A percentile compares a stretch with the other conserved stretches of the same genome.
These are phyloP conservation scores for Cymbopogon flexuosus DNA, from an alignment of 202 grass and related monocot genomes.

Conservation along the genomic window DNA sequence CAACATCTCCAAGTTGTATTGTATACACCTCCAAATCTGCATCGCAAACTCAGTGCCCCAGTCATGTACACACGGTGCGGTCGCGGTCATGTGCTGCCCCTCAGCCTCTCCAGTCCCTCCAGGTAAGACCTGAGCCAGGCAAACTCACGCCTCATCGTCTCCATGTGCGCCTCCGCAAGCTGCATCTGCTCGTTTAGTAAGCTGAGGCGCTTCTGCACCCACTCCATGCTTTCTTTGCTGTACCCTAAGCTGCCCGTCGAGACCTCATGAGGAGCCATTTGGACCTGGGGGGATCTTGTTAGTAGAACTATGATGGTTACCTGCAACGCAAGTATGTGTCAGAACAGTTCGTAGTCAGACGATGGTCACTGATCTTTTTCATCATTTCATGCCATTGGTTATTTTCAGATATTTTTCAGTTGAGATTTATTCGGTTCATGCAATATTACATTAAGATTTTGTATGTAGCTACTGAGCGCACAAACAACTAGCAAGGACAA, in stretches of 20 bases:
- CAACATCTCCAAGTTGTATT: background rate
- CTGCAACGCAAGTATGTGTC: constrained; percentile 32
- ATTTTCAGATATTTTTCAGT: background rate
- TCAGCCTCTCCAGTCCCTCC: constrained; percentile 54
- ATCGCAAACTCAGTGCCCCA: background rate
- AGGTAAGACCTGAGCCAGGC: constrained; percentile 65
- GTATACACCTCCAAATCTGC: background rate
- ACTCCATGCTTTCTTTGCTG: constrained; percentile 50
- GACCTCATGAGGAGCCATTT: constrained; percentile 46
- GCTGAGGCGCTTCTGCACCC: constrained; percentile 55
- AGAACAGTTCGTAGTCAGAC: background rate
- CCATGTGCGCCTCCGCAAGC: constrained; percentile 57
- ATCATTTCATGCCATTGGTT: background rate
- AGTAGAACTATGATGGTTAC: constrained; percentile 65
- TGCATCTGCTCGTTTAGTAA: constrained; percentile 74
- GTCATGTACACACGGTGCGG: background rate
- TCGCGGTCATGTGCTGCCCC: constrained; percentile 42
- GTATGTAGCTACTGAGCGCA: too few relatives aligned
- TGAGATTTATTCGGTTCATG: background rate
- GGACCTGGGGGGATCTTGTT: constrained; percentile 60
- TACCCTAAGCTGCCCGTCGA: constrained; percentile 17
- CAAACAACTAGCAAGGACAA: too few relatives aligned
- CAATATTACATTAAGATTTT: too few relatives aligned
- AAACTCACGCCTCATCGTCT: constrained; percentile 63
- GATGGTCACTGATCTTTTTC: background rate